These are phyloP conservation scores for Thermochaetoides thermophila DNA, from an alignment of 495 filamentous ascomycete species.

Conservation along the genomic window DNA sequence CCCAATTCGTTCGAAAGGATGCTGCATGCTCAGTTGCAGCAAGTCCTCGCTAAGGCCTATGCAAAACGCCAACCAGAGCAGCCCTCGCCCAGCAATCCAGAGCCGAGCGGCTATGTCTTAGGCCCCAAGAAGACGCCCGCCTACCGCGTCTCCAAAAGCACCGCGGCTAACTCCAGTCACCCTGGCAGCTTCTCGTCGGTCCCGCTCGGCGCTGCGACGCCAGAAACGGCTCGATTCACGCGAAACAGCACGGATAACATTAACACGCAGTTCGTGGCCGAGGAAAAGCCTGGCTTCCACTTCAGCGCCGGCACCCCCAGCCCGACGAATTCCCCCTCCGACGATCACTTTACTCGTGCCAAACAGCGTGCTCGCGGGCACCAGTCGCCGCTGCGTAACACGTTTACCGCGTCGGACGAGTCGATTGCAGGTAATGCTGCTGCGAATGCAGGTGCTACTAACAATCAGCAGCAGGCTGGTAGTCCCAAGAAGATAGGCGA, in stretches of 20 bases:
- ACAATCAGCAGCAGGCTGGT: no score
- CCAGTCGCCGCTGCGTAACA: slow-evolving; percentile 15
- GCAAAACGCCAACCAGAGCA: no score
- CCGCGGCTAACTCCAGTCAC: slow-evolving; percentile 22
- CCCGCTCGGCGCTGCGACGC: slow-evolving; percentile 20
- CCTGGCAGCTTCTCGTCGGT: slow-evolving; percentile 34
- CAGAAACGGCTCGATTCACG: slow-evolving; percentile 23
- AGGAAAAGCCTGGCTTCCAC: slow-evolving; percentile 22
- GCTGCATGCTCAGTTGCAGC: slow-evolving; percentile 13
- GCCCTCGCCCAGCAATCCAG: no score
- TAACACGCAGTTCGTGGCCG: slow-evolving; percentile 45
- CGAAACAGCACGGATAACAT: slow-evolving; percentile 59
- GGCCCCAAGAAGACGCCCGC: not conserved
- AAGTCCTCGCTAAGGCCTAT: slow-evolving; percentile 7
- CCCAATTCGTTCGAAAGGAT: slow-evolving; percentile 14
- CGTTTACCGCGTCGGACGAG: slow-evolving; percentile 7
- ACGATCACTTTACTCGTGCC: slow-evolving; percentile 17
- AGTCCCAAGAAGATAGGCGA: slow-evolving; percentile 16
- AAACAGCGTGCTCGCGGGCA: slow-evolving; percentile 24
- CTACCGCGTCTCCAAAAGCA: slow-evolving; percentile 5
- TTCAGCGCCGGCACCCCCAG: slow-evolving; percentile 28
- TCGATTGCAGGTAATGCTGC: slow-evolving; percentile 2
- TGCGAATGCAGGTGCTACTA: slow-evolving; percentile 3
- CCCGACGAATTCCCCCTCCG: no score
- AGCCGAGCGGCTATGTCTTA: no score